Evolutionary conservation across 768 basidiomycete genomes (phyloP), one percentile per base, ranked within the genome.

Genomic region (Saitozyma sp.): DNA sequence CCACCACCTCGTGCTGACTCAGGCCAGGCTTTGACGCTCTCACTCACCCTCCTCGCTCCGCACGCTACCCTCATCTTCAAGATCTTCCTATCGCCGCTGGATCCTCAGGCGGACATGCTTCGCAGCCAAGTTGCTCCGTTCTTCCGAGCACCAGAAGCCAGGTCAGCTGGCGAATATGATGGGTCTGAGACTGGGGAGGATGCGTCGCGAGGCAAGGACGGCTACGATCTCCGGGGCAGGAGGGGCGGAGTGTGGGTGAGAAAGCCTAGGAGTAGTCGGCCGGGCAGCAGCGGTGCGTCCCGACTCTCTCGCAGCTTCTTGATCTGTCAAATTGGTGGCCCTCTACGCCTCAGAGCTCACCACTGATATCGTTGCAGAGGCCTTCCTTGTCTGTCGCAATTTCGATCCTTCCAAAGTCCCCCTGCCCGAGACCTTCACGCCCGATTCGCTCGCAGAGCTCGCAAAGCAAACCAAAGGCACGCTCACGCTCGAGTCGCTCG

Each of bases 61-160:
- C 74, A 76, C 9, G 80, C 80, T 5, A 81, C 78, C 43, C 78
- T 82, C 54, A 78, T 83, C 53, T 81, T 81, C 73, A 83, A 83
- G 69, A 80, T 83, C 61, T 83, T 83, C 66, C 66, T 77, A 20
- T 78, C 79, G 6, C 74, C 78, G 40, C 70, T 66, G 65, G 80
- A 66, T 59, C 81, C 67, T 40, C 67, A 73, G 62, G 81, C 63
- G 45, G 74, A 70, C 3, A 69, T 80, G 14, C 70, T 83, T 19
- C 73, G 79, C 41, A 80, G 81, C 13, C 81, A 82, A 58, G 62
- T 82, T 16, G 62, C 76, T 40, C 74, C 74, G 46, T 82, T 82
- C 75, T 83, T 82, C 62, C 71, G 75, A 13, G 66, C 71, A 3
- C 70, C 71, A 1, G 48, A 38, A 3, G 19, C 29, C 4, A 40